Base-by-base conservation (phyloP, 139 green algal genomes). In the Helicosporidium sp. region DNA sequence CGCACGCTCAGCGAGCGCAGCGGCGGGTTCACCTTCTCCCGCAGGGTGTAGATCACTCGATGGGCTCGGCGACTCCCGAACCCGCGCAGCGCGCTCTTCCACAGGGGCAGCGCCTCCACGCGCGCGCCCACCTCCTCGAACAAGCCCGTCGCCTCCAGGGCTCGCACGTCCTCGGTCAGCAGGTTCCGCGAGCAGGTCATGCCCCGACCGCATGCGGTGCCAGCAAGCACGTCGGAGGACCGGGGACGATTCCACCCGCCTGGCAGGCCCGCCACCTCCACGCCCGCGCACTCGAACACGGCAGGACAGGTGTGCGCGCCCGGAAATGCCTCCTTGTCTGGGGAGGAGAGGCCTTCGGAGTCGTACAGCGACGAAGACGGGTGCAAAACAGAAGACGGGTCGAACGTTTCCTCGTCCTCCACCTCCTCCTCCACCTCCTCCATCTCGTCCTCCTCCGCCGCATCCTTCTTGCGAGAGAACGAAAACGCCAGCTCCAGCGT, bases 111-210 rank as follows among this genome's bases (percentile, higher is more conserved):
- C n/a, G n/a, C n/a, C n/a, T n/a, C 31, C 26, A 83, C 74, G 6
- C 64, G 54, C 1, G 59, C 72, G 34, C 78, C 65, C 37, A 85
- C 72, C 24, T 66, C 66, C 20, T 73, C 60, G 49, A 83, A 85
- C 35, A 83, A 64, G 2, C 67, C 69, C 13, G 60, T 66, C 25
- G 59, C 22, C n/a, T 73, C 55, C 3, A 79, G 64, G 15, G 43
- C 19, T 28, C 61, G 58, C 18, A 79, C 52, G 42, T 79, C 71
- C 24, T 73, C 34, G 2, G 39, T 48, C 23, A 79, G 52, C 31
- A 72, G 55, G 7, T 29, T 24, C 5, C 58, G 55, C 6, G 41
- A 61, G 60, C 54, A 70, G 10, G 46, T 43, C 18, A 65, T 60
- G 36, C 73, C 65, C 3, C 65, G 56, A 46, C 70, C 52, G 57